A percentile compares a stretch with the other conserved stretches of the same genome.
Evolutionary conservation across 2,329 filamentous ascomycete genomes (phyloP).

Genomic region (Ophiocordyceps camponoti-saundersi): DNA sequence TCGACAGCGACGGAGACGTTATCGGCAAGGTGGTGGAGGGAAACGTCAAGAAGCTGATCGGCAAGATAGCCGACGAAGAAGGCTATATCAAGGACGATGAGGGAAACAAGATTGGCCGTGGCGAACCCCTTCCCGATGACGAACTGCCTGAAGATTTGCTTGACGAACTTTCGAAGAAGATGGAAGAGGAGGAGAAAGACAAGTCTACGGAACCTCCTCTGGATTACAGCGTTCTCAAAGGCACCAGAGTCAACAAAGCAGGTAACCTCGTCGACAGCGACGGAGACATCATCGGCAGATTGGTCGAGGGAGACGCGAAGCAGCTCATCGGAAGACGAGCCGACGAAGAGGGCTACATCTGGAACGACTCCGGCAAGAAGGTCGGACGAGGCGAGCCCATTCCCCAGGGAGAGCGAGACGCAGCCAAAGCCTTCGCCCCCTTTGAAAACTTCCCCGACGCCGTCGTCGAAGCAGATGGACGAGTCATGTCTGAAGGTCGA

Average conservation of each 20-base stretch:
- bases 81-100: conserved; percentile 56
- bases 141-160: conserved; percentile 7
- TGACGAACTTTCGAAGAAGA: no score
- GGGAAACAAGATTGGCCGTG: conserved; percentile 50
- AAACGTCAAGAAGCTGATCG: conserved; percentile 43
- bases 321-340: conserved; percentile 46
- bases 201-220: conserved; percentile 6
- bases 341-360: conserved; percentile 52
- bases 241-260: conserved; percentile 39
- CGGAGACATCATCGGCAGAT: conserved; percentile 38
- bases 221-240: conserved; percentile 33
- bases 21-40: conserved; percentile 51
- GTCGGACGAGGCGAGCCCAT: conserved; percentile 48
- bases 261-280: conserved; percentile 39
- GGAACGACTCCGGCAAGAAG: conserved; percentile 51
- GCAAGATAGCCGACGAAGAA: conserved; percentile 45
- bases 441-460: conserved; percentile 43
- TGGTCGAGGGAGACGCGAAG: conserved; percentile 46
- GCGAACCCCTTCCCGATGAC: conserved; percentile 38
- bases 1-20: conserved; percentile 32
- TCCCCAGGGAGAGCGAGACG: conserved; percentile 34
- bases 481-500: conserved; percentile 30
- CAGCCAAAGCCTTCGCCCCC: conserved; percentile 27
- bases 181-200: conserved; percentile 6
- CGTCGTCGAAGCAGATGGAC: conserved; percentile 33